phyloP scores from a whole-genome alignment of 2,329 filamentous ascomycete genomes.

The Stemphylium beticola region DNA sequence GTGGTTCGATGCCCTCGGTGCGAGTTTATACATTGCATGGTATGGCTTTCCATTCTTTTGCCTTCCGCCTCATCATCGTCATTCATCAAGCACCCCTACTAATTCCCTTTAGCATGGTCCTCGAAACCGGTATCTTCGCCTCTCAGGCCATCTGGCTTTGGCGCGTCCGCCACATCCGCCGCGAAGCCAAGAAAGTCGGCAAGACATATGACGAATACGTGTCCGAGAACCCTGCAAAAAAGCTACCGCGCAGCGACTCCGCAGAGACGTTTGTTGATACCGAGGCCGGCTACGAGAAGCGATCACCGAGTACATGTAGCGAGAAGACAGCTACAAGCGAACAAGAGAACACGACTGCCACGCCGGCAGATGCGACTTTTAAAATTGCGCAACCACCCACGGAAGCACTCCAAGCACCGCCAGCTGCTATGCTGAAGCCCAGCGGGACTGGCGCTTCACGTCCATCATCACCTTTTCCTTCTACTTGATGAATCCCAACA shows the following conservation, averaged over 20 bases:
- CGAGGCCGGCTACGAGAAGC: slow-evolving; percentile 24
- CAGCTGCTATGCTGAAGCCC: slow-evolving; percentile 3
- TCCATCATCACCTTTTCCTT: not conserved
- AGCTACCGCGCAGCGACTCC: slow-evolving; percentile 27
- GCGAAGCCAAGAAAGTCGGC: slow-evolving; percentile 58
- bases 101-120: slow-evolving; percentile 52
- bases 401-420: not conserved
- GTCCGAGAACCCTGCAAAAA: slow-evolving; percentile 32
- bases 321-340: not conserved
- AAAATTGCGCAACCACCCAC: not conserved
- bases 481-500: not conserved
- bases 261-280: slow-evolving; percentile 35
- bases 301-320: not conserved
- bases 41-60: slow-evolving; percentile 44
- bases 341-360: not conserved
- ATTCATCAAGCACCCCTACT: not conserved
- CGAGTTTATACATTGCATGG: slow-evolving; percentile 66
- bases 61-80: not conserved
- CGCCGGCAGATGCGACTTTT: not conserved
- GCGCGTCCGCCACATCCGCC: slow-evolving; percentile 60
- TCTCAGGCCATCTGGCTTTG: slow-evolving; percentile 66
- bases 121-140: slow-evolving; percentile 66
- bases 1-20: slow-evolving; percentile 66
- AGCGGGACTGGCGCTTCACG: not conserved
- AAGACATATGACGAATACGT: slow-evolving; percentile 63